Base-by-base conservation (phyloP, 2,329 filamentous ascomycete species). In the Xylariaceae sp. region DNA sequence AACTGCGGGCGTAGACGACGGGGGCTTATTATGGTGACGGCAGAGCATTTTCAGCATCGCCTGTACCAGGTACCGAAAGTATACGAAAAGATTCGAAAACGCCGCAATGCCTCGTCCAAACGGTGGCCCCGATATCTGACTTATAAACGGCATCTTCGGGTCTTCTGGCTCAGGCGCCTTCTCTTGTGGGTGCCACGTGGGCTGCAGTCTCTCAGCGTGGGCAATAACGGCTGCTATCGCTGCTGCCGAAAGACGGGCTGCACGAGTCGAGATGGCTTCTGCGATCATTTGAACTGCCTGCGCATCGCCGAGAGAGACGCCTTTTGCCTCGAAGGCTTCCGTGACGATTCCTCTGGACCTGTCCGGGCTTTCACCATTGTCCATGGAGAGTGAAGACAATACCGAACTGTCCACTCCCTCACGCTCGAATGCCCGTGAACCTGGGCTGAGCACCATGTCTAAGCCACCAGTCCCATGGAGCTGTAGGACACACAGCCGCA, bases 381-480 rank as follows among this genome's bases (percentile, higher is more conserved):
- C 79, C 23, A 68, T 73, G 31, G 78, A 72, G 19, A 79, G 70
- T 37, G 74, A 70, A 37, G 76, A 81, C 34, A 83, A 60, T 49
- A 84, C 72, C 44, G 71, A 77, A 15, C 80, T 83, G 50, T 84
- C 80, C 23, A 85, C 65, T 11, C 75, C 77, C 71, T 81, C 84
- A 38, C 74, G 67, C 38, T 67, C 66, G 57, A 70, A 75, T 5
- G 83, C 58, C n/a, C 63, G 31, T 0, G 46, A 46, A 2, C 14
- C 27, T 0, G 19, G 11, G 2, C 19, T 3, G 8, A 40, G 4
- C 2, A 24, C 19, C 21, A 51, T 34, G 8, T 31, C 30, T 14
- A 51, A 31, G 5, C 25, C 9, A 2, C 26, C 14, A 0, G 37
- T 23, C 2, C 37, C 36, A 33, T 59, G 48, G 24, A 62, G 31